phyloP scores from a whole-genome alignment of 2,329 filamentous ascomycete genomes.

The Penicillium sp. region DNA sequence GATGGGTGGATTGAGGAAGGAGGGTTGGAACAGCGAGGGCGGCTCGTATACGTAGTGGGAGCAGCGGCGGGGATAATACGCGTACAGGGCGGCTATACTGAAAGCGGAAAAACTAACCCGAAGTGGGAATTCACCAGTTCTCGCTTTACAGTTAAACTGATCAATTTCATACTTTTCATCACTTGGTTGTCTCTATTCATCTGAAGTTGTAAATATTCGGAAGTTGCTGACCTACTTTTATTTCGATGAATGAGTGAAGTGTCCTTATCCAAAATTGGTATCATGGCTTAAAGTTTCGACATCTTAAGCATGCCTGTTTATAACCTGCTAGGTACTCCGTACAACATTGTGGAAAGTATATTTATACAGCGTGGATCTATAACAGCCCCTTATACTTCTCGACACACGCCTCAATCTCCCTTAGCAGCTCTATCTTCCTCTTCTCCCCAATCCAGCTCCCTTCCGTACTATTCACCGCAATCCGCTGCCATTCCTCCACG shows the following conservation, averaged over 20 bases:
- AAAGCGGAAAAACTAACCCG: too few species aligned
- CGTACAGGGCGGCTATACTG: too few species aligned
- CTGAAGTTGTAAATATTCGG: too few species aligned
- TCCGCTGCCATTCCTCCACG: slow-evolving; percentile 68
- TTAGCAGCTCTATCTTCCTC: slow-evolving; percentile 65
- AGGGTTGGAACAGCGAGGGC: too few species aligned
- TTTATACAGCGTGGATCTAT: not conserved
- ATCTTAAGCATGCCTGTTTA: not conserved
- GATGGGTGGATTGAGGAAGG: too few species aligned
- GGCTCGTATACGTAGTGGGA: too few species aligned
- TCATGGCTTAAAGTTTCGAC: not conserved
- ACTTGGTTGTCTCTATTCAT: not conserved
- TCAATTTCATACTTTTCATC: too few species aligned
- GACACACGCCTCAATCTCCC: slow-evolving; percentile 39
- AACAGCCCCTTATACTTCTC: slow-evolving; percentile 25
- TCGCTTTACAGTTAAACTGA: too few species aligned
- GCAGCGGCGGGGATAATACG: too few species aligned
- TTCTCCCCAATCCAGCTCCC: slow-evolving; percentile 71
- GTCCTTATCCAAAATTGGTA: not conserved
- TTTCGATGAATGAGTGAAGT: not conserved
- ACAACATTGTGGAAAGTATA: not conserved
- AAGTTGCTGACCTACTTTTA: not conserved
- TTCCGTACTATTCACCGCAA: slow-evolving; percentile 65
- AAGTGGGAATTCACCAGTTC: too few species aligned
- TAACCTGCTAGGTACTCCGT: not conserved